Evolutionary conservation across 1,284 basidiomycete species (phyloP).

Genomic region (Abortiporus biennis): DNA sequence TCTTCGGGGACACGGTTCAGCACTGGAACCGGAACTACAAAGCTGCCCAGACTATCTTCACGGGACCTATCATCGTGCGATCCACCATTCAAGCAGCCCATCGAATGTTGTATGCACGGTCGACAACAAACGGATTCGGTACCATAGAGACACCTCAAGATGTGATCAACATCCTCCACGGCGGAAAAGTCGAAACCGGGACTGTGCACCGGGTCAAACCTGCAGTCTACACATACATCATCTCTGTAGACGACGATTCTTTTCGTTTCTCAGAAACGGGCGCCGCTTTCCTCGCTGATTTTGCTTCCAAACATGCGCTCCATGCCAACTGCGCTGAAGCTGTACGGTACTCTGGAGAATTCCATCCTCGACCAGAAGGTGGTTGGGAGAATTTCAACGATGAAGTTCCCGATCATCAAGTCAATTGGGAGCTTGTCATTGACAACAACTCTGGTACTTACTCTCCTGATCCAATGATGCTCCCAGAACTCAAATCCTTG

Average conservation of each 20-base stretch:
- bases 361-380: slow-evolving; percentile 65
- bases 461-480: slow-evolving; percentile 51
- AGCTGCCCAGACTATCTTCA: slow-evolving; percentile 66
- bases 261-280: slow-evolving; percentile 77
- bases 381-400: slow-evolving; percentile 64
- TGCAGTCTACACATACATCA: slow-evolving; percentile 74
- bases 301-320: slow-evolving; percentile 61
- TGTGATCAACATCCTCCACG: slow-evolving; percentile 44
- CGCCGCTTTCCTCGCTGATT: slow-evolving; percentile 76
- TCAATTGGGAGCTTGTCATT: slow-evolving; percentile 68
- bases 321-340: slow-evolving; percentile 34
- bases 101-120: slow-evolving; percentile 66
- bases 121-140: slow-evolving; percentile 57
- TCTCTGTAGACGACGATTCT: slow-evolving; percentile 62
- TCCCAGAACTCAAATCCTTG: slow-evolving; percentile 48
- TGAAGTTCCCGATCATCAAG: slow-evolving; percentile 40
- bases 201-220: slow-evolving; percentile 61
- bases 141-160: slow-evolving; percentile 42
- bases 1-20: slow-evolving; percentile 57
- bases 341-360: slow-evolving; percentile 71
- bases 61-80: slow-evolving; percentile 57
- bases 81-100: slow-evolving; percentile 66
- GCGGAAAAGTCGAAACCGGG: slow-evolving; percentile 25
- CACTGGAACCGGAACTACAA: slow-evolving; percentile 61
- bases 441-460: slow-evolving; percentile 79